Evolutionary conservation across 2,329 filamentous ascomycete genomes (phyloP), one percentile per base, ranked within the genome.

Genomic region (Claviceps spartinae): DNA sequence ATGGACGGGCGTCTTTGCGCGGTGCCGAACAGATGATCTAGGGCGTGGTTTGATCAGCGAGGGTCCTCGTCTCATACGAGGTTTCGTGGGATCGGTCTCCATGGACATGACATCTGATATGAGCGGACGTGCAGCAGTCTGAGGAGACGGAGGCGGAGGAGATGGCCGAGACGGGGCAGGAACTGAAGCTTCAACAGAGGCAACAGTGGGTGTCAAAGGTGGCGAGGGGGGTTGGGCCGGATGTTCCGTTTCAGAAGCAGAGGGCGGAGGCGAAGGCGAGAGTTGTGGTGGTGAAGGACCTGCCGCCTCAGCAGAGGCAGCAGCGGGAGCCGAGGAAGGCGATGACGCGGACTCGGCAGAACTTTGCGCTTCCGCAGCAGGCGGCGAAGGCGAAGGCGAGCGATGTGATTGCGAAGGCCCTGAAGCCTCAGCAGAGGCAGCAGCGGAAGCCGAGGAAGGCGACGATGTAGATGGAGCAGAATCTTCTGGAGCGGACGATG

Each of bases 1-100:
- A 43, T 68, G 68, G 22, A 77, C 72, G 0, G 75, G 75, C 2
- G 74, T 78, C 60, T 77, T 78, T 41, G 74, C 72, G 49, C 72
- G 71, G 34, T 72, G 60, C 49, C 55, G 49, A 22, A 42, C 11
- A 11, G 16, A 44, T 24, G 51, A 38, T 5, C n/a, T 45, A 2
- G 43, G 43, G 14, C 50, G 18, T 42, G 54, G 47, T 24, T 49
- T 54, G 30, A 36, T 52, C 7, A 51, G 45, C 36, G 54, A 51
- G 6, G 50, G 50, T 5, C 36, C 53, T 24, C 50, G 44, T 48
- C 50, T 44, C 18, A 54, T n/a, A 6, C 50, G 47, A 26, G 34
- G 42, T 20, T 37, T 34, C 13, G 26, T 42, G 4, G 49, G 49
- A n/a, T 52, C 52, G 22, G 45, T 43, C 9, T 46, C 42, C 47